Percentiles rank a stretch among this genome's conserved stretches.
Evolutionary conservation across 1,139 yeast species (phyloP).

Genomic region (Geotrichum siamense): DNA sequence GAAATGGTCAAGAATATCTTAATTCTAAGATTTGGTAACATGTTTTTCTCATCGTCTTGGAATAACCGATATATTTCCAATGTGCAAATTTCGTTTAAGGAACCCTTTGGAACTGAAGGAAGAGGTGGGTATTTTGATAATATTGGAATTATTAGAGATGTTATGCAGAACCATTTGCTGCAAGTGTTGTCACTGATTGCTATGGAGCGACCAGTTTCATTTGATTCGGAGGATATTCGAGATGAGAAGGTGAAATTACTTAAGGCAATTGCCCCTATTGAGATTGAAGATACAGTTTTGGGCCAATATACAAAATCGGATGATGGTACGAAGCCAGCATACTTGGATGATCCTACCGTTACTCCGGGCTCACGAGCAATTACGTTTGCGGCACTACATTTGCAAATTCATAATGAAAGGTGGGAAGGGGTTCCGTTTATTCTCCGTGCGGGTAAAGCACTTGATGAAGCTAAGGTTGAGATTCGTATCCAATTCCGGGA

Average conservation of each 20-base stretch:
- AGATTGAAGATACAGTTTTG: constrained; percentile 57
- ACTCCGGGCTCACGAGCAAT: constrained; percentile 70
- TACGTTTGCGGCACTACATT: constrained; percentile 81
- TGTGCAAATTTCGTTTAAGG: constrained; percentile 88
- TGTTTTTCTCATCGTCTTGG: constrained; percentile 80
- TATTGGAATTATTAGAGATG: constrained; percentile 95
- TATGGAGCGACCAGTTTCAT: constrained; percentile 91
- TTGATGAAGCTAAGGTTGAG: constrained; percentile 86
- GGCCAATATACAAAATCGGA: constrained; percentile 84
- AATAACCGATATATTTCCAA: constrained; percentile 67
- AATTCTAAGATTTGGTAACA: constrained; percentile 85
- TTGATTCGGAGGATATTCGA: constrained; percentile 87
- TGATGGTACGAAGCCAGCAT: constrained; percentile 86
- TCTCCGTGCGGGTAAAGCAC: constrained; percentile 93
- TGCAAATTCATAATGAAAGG: constrained; percentile 80
- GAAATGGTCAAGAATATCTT: constrained; percentile 94
- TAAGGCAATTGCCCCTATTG: constrained; percentile 68
- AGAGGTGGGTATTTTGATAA: constrained; percentile 96
- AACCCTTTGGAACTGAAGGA: constrained; percentile 96
- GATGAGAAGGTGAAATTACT: constrained; percentile 93
- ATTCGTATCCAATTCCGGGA: constrained; percentile 87
- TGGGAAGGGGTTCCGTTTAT: constrained; percentile 98
- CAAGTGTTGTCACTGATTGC: constrained; percentile 88
- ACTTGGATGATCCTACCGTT: constrained; percentile 91
- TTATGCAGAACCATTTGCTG: constrained; percentile 93